phyloP scores from a whole-genome alignment of 1,284 basidiomycete species.

The Coniferiporia sulphurascens region DNA sequence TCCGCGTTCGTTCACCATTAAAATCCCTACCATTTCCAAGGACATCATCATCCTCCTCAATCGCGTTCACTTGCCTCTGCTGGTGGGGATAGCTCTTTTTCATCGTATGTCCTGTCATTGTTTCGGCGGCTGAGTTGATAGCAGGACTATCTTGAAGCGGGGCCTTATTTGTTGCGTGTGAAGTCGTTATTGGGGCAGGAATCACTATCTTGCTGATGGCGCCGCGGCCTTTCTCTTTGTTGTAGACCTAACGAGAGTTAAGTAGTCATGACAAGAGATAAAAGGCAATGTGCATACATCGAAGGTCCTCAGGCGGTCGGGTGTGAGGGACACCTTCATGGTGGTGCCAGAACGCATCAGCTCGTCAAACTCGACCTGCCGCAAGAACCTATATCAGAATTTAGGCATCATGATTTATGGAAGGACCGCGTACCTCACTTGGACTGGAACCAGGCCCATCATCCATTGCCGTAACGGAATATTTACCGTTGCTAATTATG shows the following conservation, averaged over 20 bases:
- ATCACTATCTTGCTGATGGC: constrained; percentile 28
- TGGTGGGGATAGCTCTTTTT: background rate
- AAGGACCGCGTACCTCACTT: constrained; percentile 20
- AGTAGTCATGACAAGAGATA: background rate
- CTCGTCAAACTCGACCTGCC: constrained; percentile 82
- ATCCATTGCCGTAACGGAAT: constrained; percentile 13
- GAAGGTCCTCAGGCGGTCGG: constrained; percentile 85
- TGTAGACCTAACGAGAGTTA: constrained; percentile 44
- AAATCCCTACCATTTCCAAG: background rate
- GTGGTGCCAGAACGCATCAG: constrained; percentile 83
- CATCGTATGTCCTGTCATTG: background rate
- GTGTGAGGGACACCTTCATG: constrained; percentile 93
- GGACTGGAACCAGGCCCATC: constrained; percentile 20
- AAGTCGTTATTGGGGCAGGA: constrained; percentile 23
- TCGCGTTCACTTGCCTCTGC: background rate
- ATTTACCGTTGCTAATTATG: constrained; percentile 33
- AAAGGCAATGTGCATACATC: constrained; percentile 52
- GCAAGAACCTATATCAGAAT: constrained; percentile 18
- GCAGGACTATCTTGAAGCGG: constrained; percentile 11
- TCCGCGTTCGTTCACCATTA: constrained; percentile 5
- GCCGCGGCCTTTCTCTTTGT: constrained; percentile 56
- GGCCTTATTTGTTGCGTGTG: constrained; percentile 6
- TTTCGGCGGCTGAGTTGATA: constrained; percentile 2
- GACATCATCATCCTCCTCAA: constrained; percentile 1
- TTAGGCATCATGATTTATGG: constrained; percentile 26